Evolutionary conservation across 73 alveolate species (phyloP).

Genomic region (Paramecium pentaurelia): DNA sequence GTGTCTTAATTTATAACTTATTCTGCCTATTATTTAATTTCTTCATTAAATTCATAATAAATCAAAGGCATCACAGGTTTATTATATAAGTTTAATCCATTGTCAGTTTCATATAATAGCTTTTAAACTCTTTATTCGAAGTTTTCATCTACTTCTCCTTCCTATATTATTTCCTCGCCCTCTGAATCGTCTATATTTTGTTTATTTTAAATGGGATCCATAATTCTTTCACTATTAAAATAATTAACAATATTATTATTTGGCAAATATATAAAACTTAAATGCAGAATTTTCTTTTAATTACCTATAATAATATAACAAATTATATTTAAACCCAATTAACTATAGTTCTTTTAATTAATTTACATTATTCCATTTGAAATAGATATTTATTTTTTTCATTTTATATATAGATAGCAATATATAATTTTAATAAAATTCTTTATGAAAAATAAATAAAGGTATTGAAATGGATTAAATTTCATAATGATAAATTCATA

Average conservation of each 20-base stretch:
- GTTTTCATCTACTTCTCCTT: conserved; percentile 17
- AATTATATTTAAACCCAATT: background rate
- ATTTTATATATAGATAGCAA: too few species aligned
- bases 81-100: background rate
- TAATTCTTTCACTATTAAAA: background rate
- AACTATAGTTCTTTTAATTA: too few species aligned
- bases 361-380: too few species aligned
- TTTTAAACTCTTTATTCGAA: conserved; percentile 8
- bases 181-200: background rate
- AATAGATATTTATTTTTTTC: too few species aligned
- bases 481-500: background rate
- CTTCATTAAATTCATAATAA: conserved; percentile 38
- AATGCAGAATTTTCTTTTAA: background rate
- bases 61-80: background rate
- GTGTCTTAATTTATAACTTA: conserved; percentile 6
- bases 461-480: too few species aligned
- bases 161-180: background rate
- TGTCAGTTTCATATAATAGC: conserved; percentile 25
- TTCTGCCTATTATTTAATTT: conserved; percentile 24
- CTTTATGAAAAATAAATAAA: too few species aligned
- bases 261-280: background rate
- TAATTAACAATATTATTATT: background rate
- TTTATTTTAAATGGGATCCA: background rate
- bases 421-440: too few species aligned
- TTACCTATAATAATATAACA: background rate